Base-by-base conservation (phyloP, 768 basidiomycete species). In the Auricularia heimuer region DNA sequence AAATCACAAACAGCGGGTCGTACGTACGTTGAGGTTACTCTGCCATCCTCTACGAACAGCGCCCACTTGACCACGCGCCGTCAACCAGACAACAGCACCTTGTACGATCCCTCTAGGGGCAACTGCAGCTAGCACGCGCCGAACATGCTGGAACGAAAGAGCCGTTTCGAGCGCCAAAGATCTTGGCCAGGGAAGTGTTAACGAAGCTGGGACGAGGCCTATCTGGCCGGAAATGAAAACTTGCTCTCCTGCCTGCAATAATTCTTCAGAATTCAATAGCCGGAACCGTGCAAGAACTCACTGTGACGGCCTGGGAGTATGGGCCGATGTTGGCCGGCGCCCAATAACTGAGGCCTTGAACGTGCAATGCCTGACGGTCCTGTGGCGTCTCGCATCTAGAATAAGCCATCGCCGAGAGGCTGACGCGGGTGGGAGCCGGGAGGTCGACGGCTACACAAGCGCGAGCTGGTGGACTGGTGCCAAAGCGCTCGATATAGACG, bases 261-360 rank as follows among this genome's bases (percentile, higher is more conserved):
- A 39, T 42, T 42, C 39, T 42, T 42, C 12, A 65, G 29, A 37
- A 14, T 11, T 12, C 54, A 12, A 7, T 36, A 29, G 3, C 10
- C 6, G 11, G 42, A 11, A 14, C 10, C 4, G 6, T 12, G 33
- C 8, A 62, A 54, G 63, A 61, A 76, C 85, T 70, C 63, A 95
- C 96, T 62, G 81, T 79, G 68, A 98, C 84, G 1, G 93, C 90
- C 76, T 99, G 97, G 3, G 94, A 97, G 75, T 99, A 99, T 3
- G 97, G 97, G 0, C 97, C 97, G 64, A 99, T 98, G 73, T 98
- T 99, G 10, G 97, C 97, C 12, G 97, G 94, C 34, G 95, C 97
- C 97, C 97, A 99, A 72, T 98, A 98, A 74, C 96, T 98, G 67
- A 98, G 71, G 8, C 94, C 83, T 75, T 98, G 97, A 2, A 99